Conservation (phyloP, 192 early-diverging fungal genomes). For the Podila clonocystis region DNA sequence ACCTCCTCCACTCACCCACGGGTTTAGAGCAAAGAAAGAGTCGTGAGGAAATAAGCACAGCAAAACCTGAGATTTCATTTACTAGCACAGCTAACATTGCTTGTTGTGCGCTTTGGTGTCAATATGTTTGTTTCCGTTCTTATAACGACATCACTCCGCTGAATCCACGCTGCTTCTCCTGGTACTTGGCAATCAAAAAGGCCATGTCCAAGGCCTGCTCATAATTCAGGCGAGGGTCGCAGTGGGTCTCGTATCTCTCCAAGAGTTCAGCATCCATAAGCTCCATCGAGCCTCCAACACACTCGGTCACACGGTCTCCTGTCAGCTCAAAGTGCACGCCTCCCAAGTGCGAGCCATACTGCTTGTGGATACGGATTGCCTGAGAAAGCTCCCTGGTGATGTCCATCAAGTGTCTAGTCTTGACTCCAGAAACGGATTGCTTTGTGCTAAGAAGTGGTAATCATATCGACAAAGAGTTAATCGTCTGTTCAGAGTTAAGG, state of each 20-base stretch:
- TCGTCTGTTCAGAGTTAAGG: background rate
- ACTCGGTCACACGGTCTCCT: slow-evolving; percentile 93
- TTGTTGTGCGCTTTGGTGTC: background rate
- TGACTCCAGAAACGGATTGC: slow-evolving; percentile 77
- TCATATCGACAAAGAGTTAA: background rate
- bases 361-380: slow-evolving; percentile 83
- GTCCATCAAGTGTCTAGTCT: slow-evolving; percentile 89
- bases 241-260: slow-evolving; percentile 93
- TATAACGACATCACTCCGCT: slow-evolving; percentile 23
- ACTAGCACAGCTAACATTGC: background rate
- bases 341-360: slow-evolving; percentile 72
- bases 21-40: too few relatives aligned
- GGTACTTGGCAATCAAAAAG: slow-evolving; percentile 92
- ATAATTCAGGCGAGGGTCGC: slow-evolving; percentile 96
- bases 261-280: slow-evolving; percentile 81
- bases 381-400: slow-evolving; percentile 88
- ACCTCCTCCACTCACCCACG: too few relatives aligned
- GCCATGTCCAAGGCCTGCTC: slow-evolving; percentile 96
- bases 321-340: slow-evolving; percentile 97
- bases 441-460: slow-evolving; percentile 64
- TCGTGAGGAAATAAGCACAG: too few relatives aligned
- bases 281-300: slow-evolving; percentile 95
- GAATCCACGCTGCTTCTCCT: slow-evolving; percentile 63
- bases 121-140: background rate
- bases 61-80: too few relatives aligned